Conservation (phyloP, 2,329 filamentous ascomycete species). For the Aspergillus sp. region DNA sequence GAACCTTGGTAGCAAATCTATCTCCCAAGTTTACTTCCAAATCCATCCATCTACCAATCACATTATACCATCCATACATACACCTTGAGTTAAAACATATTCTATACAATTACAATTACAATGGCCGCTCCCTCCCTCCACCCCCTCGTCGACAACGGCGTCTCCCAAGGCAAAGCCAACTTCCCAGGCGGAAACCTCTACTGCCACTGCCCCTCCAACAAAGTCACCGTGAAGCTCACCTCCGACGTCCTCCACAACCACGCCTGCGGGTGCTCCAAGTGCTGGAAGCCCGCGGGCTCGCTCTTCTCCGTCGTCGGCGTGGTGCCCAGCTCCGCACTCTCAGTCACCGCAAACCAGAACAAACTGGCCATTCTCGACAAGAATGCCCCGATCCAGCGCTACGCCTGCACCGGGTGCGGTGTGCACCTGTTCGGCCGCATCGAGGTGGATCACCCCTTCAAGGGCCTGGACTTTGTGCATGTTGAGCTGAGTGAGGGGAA, state of each 20-base stretch:
- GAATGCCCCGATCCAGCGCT: conserved; percentile 58
- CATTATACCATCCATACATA: neutral
- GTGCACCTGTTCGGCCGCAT: conserved; percentile 66
- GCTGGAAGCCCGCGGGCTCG: conserved; percentile 66
- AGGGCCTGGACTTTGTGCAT: conserved; percentile 70
- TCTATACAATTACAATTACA: neutral
- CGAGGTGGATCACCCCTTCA: conserved; percentile 64
- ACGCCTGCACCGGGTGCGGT: conserved; percentile 62
- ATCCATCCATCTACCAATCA: neutral
- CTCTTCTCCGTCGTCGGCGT: conserved; percentile 67
- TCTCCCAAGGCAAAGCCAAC: conserved; percentile 54
- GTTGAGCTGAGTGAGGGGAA: conserved; percentile 64
- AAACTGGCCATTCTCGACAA: conserved; percentile 61
- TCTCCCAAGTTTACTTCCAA: neutral
- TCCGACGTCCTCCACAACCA: conserved; percentile 68
- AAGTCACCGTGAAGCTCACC: conserved; percentile 58
- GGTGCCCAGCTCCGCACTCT: conserved; percentile 55
- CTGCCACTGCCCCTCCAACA: conserved; percentile 59
- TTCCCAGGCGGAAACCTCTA: conserved; percentile 62
- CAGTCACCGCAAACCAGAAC: conserved; percentile 56
- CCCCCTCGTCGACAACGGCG: conserved; percentile 62
- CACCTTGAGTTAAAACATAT: neutral
- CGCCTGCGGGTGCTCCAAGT: conserved; percentile 70
- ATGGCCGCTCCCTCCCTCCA: conserved; percentile 51
- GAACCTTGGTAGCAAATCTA: neutral